A percentile compares a stretch with the other conserved stretches of the same genome.
Conservation (phyloP, 495 filamentous ascomycete genomes). For the Penicilliopsis zonata region DNA sequence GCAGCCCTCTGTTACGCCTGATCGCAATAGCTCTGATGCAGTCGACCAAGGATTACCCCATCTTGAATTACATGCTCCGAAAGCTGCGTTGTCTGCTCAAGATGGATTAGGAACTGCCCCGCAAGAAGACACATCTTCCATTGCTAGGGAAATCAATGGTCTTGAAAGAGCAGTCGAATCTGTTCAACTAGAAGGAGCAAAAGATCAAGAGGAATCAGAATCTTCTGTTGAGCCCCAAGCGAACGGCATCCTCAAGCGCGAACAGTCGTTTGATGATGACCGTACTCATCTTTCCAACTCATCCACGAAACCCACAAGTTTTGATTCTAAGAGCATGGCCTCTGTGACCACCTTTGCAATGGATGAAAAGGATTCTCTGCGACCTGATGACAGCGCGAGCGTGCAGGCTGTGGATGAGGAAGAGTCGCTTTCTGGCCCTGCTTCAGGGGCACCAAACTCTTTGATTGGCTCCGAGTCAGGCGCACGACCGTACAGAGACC, state of each 20-base stretch:
- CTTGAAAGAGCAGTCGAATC: conserved; percentile 24
- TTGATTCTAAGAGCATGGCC: conserved; percentile 83
- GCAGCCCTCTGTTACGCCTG: conserved; percentile 14
- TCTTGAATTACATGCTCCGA: conserved; percentile 10
- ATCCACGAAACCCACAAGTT: conserved; percentile 74
- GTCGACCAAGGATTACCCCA: conserved; percentile 6
- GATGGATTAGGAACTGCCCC: conserved; percentile 8
- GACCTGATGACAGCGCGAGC: conserved; percentile 89
- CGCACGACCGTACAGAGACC: conserved; percentile 59
- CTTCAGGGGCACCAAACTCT: conserved; percentile 61
- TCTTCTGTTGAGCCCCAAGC: conserved; percentile 18
- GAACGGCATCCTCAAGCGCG: conserved; percentile 23
- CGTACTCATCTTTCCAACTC: conserved; percentile 59
- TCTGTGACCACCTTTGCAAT: conserved; percentile 85
- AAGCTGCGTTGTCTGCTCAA: conserved; percentile 10
- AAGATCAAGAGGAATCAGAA: conserved; percentile 14
- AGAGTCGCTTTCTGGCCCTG: conserved; percentile 59
- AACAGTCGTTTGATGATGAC: conserved; percentile 39
- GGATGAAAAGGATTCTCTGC: conserved; percentile 89
- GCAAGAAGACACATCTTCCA: conserved; percentile 7
- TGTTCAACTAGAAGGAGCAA: conserved; percentile 18
- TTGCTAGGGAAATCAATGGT: conserved; percentile 18
- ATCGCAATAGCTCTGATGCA: conserved; percentile 12
- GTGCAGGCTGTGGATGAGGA: conserved; percentile 85
- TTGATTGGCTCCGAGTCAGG: conserved; percentile 71